phyloP scores from a whole-genome alignment of 345 rosid genomes.

The Eucalyptus microcorys region DNA sequence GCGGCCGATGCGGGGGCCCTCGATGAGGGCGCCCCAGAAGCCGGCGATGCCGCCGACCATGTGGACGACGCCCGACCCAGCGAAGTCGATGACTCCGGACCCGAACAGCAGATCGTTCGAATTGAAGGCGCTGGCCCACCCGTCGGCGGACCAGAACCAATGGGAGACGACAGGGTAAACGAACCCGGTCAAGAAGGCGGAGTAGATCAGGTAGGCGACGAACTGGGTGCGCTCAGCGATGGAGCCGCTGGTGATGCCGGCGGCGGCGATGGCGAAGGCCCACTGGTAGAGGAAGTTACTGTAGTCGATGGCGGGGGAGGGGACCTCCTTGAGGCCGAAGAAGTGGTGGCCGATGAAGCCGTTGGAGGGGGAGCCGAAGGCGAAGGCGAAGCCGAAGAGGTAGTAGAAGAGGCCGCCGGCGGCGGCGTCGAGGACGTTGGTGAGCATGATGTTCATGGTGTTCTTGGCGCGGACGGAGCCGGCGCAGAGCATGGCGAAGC shows the following conservation, averaged over 20 bases:
- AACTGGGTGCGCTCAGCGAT: constrained; percentile 92
- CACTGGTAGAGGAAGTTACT: constrained; percentile 82
- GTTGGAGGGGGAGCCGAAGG: constrained; percentile 66
- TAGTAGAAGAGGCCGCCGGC: constrained; percentile 81
- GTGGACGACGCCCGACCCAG: constrained; percentile 40
- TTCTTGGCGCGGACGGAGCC: constrained; percentile 92
- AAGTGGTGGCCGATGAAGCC: constrained; percentile 73
- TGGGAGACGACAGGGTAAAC: constrained; percentile 89
- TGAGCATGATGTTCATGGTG: constrained; percentile 95
- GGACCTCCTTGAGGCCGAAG: constrained; percentile 45
- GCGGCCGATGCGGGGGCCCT: constrained; percentile 30
- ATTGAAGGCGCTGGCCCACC: constrained; percentile 71
- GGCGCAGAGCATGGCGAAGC: constrained; percentile 96
- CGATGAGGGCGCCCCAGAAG: constrained; percentile 35
- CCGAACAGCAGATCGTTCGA: constrained; percentile 35
- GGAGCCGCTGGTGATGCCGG: constrained; percentile 91
- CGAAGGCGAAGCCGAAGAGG: constrained; percentile 88
- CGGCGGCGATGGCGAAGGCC: constrained; percentile 95
- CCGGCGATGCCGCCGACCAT: constrained; percentile 41
- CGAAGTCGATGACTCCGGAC: constrained; percentile 55
- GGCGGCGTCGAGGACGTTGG: constrained; percentile 91
- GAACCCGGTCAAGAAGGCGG: constrained; percentile 74
- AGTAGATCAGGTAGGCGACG: constrained; percentile 72
- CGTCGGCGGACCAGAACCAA: constrained; percentile 86
- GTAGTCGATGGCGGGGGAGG: constrained; percentile 23